Evolutionary conservation across 768 basidiomycete genomes (phyloP).

Genomic region (Lactarius psammicola): DNA sequence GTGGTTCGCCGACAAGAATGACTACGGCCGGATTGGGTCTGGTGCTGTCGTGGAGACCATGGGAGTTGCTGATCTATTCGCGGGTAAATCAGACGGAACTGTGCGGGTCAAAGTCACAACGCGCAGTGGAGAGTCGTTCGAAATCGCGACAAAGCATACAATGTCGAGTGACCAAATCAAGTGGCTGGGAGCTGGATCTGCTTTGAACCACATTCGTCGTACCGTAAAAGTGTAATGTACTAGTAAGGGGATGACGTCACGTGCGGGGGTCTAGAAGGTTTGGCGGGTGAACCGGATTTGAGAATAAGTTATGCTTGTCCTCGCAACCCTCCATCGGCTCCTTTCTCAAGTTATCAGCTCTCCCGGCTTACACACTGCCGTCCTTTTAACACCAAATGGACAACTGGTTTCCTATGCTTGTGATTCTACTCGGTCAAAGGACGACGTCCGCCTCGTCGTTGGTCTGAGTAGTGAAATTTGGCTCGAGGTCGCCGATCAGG

Average conservation of each 20-base stretch:
- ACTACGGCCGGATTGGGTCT: constrained; percentile 80
- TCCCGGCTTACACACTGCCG: constrained; percentile 65
- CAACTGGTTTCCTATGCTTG: constrained; percentile 68
- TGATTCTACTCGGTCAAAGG: constrained; percentile 57
- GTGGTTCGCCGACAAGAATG: constrained; percentile 86
- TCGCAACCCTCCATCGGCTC: constrained; percentile 63
- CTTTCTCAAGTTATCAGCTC: constrained; percentile 61
- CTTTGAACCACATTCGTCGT: constrained; percentile 84
- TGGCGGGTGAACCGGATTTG: neutral
- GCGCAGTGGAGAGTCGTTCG: constrained; percentile 57
- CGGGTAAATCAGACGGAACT: constrained; percentile 42
- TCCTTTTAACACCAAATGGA: constrained; percentile 70
- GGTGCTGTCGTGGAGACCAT: constrained; percentile 81
- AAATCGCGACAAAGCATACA: constrained; percentile 79
- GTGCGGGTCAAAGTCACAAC: constrained; percentile 65
- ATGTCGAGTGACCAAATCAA: constrained; percentile 88
- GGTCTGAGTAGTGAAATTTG: constrained; percentile 75
- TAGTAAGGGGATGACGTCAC: neutral
- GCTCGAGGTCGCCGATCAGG: constrained; percentile 68
- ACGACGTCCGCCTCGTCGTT: constrained; percentile 69
- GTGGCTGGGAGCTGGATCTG: constrained; percentile 87
- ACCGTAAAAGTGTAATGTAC: neutral
- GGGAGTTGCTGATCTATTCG: constrained; percentile 71
- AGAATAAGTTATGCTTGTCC: constrained; percentile 56
- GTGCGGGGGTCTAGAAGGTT: neutral